Base-by-base conservation (phyloP, 1,284 basidiomycete species). In the Golubevia pallescens region DNA sequence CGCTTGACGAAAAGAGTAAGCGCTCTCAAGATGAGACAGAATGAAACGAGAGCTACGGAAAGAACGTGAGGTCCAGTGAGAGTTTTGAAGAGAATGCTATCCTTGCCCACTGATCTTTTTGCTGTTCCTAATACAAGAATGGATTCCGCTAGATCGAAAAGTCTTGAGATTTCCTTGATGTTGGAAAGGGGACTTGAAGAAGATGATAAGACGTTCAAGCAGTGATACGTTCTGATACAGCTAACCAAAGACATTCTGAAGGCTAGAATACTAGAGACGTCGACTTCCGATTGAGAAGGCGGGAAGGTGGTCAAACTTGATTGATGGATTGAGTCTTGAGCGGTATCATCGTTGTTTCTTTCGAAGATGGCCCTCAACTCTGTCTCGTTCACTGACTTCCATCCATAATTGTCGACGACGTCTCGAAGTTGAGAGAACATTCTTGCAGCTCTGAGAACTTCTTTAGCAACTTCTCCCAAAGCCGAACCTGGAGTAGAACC, bases 351-450 rank as follows among this genome's bases (percentile, higher is more conserved):
- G 42, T 48, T 48, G 42, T 48, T 48, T 16, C 42, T 48, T 16
- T 48, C 42, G 42, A 74, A 67, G 48, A 71, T 63, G 13, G 72
- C 67, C 7, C 69, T 70, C n/a, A 74, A 65, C 57, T 74, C 72
- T 42, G 65, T 71, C 42, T 64, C 64, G 23, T 63, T 64, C 20
- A 74, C 58, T 5, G 60, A 55, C 65, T 74, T 74, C 72, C 72
- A 74, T 1, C 72, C 72, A 10, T 66, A 62, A 61, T 61, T 67
- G 58, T 74, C 69, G 23, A 65, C 72, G 13, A 68, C 52, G 56
- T 74, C 72, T 52, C 69, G 62, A 19, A 74, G 69, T 56, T 74
- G 69, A 24, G 69, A 69, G 10, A 74, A 58, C 69, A 71, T 74
- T 60, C 71, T 66, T 7, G 72, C 66, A 14, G 67, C 66, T 10